Evolutionary conservation across 2,329 filamentous ascomycete species (phyloP), one percentile per base, ranked within the genome.

Genomic region (Fusarium subtropicale): DNA sequence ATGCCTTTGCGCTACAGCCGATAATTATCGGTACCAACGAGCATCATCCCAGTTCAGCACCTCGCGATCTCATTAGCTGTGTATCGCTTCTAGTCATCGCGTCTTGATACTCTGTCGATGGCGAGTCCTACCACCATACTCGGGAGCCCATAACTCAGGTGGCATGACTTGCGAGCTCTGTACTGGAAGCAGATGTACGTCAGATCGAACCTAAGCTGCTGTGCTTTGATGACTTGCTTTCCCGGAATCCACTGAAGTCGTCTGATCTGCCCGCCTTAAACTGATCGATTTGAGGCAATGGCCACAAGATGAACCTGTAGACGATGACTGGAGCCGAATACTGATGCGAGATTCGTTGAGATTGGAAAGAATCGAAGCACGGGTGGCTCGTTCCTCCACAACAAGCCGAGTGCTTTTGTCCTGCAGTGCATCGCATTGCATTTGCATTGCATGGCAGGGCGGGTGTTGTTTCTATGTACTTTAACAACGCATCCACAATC

Each of bases 91-190:
- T 33, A 42, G 36, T 46, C 54, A 60, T 69, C 63, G 67, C 28
- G 15, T 51, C 36, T 48, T 33, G 59, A 42, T 60, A 64, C 50
- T 53, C 13, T 48, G 36, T 53, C 34, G 28, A 53, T 31, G 38
- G 48, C 12, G 33, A 53, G 56, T 54, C 51, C 36, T 56, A 42
- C 42, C 28, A 46, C 39, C 46, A 46, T 53, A 46, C 30, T 60
- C 18, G 46, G 54, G 48, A 18, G 24, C 34, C 33, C 53, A 52
- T 44, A 33, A 28, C 26, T 20, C 16, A 52, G 55, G 74, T 71
- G 71, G 74, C 71, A 75, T 75, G 74, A 75, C 74, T 69, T 73
- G 60, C 67, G 70, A 73, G 69, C 60, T 69, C 72, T 75, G 74
- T 72, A 64, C 64, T 57, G 60, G 54, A 65, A 73, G 63, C 72